phyloP scores from a whole-genome alignment of 257 asterid species.

The Ilex asprella region DNA sequence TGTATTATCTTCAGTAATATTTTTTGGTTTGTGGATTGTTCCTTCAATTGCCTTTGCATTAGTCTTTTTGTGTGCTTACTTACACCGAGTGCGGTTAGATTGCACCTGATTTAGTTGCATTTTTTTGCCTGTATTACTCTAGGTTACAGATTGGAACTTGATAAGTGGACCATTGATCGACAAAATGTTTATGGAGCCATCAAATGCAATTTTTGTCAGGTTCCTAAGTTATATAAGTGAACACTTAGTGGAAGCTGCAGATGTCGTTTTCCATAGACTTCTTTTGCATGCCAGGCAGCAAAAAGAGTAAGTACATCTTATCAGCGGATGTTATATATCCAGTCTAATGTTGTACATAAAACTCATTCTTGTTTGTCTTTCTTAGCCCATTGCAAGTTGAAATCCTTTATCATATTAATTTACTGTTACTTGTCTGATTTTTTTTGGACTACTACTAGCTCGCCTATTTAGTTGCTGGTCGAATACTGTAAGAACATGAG shows the following conservation, averaged over 20 bases:
- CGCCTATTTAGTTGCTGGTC: too few species aligned
- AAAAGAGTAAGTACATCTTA: conserved; percentile 46
- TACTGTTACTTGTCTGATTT: neutral
- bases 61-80: neutral
- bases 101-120: neutral
- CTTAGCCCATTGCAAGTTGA: neutral
- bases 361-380: neutral
- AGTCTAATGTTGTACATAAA: neutral
- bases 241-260: conserved; percentile 61
- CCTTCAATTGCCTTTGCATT: neutral
- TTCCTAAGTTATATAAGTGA: conserved; percentile 77
- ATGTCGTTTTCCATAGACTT: conserved; percentile 54
- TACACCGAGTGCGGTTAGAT: neutral
- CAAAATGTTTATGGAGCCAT: conserved; percentile 77
- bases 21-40: too few species aligned
- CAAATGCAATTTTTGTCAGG: conserved; percentile 75
- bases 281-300: conserved; percentile 40
- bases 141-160: conserved; percentile 77
- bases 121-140: conserved; percentile 12
- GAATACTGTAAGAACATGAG: too few species aligned
- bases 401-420: neutral
- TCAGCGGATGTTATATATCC: conserved; percentile 3
- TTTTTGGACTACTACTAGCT: neutral
- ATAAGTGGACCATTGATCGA: conserved; percentile 54
- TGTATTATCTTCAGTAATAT: too few species aligned